phyloP scores from a whole-genome alignment of 345 rosid genomes.

The Orychophragmus violaceus region DNA sequence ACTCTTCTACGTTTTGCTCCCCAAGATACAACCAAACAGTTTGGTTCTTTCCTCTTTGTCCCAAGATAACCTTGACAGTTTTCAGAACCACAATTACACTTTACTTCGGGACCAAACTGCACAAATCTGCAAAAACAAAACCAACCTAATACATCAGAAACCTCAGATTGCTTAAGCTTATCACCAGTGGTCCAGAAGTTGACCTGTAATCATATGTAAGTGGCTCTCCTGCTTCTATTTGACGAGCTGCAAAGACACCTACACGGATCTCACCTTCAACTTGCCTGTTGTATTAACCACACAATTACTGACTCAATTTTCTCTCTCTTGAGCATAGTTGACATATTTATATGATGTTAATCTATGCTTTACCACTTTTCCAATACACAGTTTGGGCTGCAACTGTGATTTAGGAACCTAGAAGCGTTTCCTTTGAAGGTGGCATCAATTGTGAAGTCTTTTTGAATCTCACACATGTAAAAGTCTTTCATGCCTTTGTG shows the following conservation, averaged over 20 bases:
- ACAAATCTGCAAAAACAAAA: slow-evolving; percentile 50
- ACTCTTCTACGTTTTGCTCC: slow-evolving; percentile 81
- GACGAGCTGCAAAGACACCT: slow-evolving; percentile 87
- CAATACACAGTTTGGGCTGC: slow-evolving; percentile 78
- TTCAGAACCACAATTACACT: slow-evolving; percentile 72
- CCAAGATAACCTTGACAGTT: slow-evolving; percentile 84
- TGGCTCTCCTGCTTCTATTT: slow-evolving; percentile 71
- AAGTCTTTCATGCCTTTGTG: slow-evolving; percentile 68
- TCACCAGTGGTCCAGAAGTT: background rate
- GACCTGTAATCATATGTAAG: slow-evolving; percentile 95
- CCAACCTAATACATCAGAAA: background rate
- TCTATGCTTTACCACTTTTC: slow-evolving; percentile 60
- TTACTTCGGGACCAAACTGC: slow-evolving; percentile 88
- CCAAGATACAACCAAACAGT: slow-evolving; percentile 52
- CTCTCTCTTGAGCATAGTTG: background rate
- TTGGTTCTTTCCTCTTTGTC: slow-evolving; percentile 53
- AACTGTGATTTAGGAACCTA: slow-evolving; percentile 91
- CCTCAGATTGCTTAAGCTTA: background rate
- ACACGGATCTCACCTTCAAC: slow-evolving; percentile 89
- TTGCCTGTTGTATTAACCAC: slow-evolving; percentile 47
- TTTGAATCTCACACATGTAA: slow-evolving; percentile 96
- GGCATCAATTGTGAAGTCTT: slow-evolving; percentile 96
- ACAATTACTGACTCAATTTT: background rate
- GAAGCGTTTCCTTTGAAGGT: slow-evolving; percentile 90
- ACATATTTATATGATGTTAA: background rate